Conservation (phyloP, 164 flowering plant genomes). For the Akebia trifoliata region DNA sequence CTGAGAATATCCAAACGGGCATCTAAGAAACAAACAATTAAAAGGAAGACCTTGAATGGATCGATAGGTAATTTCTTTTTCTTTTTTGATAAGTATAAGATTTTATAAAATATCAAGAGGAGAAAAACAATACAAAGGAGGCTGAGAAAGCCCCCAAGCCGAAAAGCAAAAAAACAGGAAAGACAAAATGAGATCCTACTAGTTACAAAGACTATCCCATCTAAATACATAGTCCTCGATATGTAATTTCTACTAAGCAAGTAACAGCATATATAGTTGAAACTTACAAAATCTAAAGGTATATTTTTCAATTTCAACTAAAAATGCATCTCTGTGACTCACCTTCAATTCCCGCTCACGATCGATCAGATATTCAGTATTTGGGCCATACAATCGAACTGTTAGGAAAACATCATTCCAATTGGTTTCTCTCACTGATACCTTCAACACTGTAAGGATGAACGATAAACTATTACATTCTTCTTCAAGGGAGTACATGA, state of each 20-base stretch:
- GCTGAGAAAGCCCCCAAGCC: too few relatives aligned
- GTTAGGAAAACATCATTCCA: conserved; percentile 44
- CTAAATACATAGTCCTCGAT: too few relatives aligned
- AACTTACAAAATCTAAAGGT: neutral
- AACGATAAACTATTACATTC: conserved; percentile 11
- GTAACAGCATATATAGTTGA: too few relatives aligned
- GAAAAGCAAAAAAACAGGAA: too few relatives aligned
- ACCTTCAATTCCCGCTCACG: conserved; percentile 77
- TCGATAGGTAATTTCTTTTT: too few relatives aligned
- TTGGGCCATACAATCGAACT: conserved; percentile 87
- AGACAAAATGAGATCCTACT: too few relatives aligned
- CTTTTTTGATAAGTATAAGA: too few relatives aligned
- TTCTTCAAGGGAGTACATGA: neutral
- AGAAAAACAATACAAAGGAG: too few relatives aligned
- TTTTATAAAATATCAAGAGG: too few relatives aligned
- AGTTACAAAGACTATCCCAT: too few relatives aligned
- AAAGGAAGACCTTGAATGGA: neutral
- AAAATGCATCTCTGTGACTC: neutral
- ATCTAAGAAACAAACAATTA: neutral
- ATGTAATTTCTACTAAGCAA: too few relatives aligned
- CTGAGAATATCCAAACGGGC: neutral
- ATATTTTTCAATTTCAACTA: neutral
- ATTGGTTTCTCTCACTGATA: conserved; percentile 57
- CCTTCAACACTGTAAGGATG: conserved; percentile 68
- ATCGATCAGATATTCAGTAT: conserved; percentile 84